phyloP scores from a whole-genome alignment of 2,329 filamentous ascomycete species.

The Aspergillus sp. region DNA sequence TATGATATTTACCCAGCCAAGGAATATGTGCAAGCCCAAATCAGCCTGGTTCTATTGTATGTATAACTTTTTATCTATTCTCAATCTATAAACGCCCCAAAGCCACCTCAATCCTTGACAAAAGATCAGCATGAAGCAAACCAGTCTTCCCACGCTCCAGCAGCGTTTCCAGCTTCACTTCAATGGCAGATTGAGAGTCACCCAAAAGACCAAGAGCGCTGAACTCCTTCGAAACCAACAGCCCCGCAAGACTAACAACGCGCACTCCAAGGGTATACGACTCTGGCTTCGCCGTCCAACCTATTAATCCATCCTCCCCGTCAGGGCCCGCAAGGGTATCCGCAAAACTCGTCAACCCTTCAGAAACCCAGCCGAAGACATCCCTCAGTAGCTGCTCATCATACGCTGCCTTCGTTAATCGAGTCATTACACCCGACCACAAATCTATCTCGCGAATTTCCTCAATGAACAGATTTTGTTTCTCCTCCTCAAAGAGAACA shows the following conservation, averaged over 20 bases:
- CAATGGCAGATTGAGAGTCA: slow-evolving; percentile 18
- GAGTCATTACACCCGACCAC: slow-evolving; percentile 61
- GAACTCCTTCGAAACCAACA: slow-evolving; percentile 29
- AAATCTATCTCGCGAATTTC: slow-evolving; percentile 69
- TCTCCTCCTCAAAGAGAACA: slow-evolving; percentile 78
- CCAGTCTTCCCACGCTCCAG: slow-evolving; percentile 22
- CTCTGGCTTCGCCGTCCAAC: slow-evolving; percentile 68
- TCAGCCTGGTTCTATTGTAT: slow-evolving; percentile 16
- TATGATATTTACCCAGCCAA: neutral
- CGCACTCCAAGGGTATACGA: slow-evolving; percentile 56
- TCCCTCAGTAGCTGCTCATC: slow-evolving; percentile 20
- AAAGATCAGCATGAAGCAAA: slow-evolving; percentile 34
- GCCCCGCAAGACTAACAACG: slow-evolving; percentile 38
- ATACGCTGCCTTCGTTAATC: slow-evolving; percentile 27
- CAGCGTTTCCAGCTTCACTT: slow-evolving; percentile 26
- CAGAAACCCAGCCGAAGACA: slow-evolving; percentile 33
- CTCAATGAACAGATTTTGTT: slow-evolving; percentile 92
- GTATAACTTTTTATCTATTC: slow-evolving; percentile 26
- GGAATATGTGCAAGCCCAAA: neutral
- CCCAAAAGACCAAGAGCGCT: slow-evolving; percentile 17
- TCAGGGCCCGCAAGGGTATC: slow-evolving; percentile 28
- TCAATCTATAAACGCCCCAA: slow-evolving; percentile 15
- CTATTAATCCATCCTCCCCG: slow-evolving; percentile 64
- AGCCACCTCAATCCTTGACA: slow-evolving; percentile 28
- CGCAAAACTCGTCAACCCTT: slow-evolving; percentile 31